Evolutionary conservation across 2,329 filamentous ascomycete species (phyloP), one percentile per base, ranked within the genome.

Genomic region (Plectosphaerella cucumerina): DNA sequence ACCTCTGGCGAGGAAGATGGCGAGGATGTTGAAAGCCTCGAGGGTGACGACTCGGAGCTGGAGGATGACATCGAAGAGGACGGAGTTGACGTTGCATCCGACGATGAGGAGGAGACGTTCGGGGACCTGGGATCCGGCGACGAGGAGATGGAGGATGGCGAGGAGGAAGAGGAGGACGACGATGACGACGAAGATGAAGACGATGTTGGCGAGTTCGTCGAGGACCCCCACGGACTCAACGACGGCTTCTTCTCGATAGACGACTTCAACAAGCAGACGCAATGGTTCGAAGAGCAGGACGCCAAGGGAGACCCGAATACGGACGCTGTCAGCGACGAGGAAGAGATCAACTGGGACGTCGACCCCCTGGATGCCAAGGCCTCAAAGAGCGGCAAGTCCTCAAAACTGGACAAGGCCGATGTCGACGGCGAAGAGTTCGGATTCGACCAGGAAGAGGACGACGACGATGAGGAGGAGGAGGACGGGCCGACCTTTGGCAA

Each of bases 211-310:
- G 79, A 81, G 37, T 86, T 86, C 53, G 72, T 84, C 9, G 77
- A 85, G 59, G 91, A 97, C 62, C 84, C 85, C 4, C 79, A 94
- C 63, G 90, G 91, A 6, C 81, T 99, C 31, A 97, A 99, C 62
- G 94, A 99, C 64, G 93, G 91, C 5, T 99, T 99, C 73, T 99
- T 99, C 72, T 96, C 90, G 15, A 93, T 99, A 61, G 92, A 97
- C 62, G 85, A 95, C 53, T 99, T 99, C 80, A 99, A 99, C 76
- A 90, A 87, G 65, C 89, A 95, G 65, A 90, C 91, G 2, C 90
- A 96, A 62, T 87, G 87, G 64, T 84, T 97, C 46, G 94, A 99
- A 68, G 84, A 89, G 57, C 87, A 91, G 67, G 93, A 97, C 66
- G 81, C 82, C 23, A 79, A 81, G 56, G 90, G 87, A 23, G 89